Percentiles rank a stretch among this genome's conserved stretches.
Evolutionary conservation across 2,329 filamentous ascomycete genomes (phyloP).

Genomic region (Pochonia chlamydosporia): DNA sequence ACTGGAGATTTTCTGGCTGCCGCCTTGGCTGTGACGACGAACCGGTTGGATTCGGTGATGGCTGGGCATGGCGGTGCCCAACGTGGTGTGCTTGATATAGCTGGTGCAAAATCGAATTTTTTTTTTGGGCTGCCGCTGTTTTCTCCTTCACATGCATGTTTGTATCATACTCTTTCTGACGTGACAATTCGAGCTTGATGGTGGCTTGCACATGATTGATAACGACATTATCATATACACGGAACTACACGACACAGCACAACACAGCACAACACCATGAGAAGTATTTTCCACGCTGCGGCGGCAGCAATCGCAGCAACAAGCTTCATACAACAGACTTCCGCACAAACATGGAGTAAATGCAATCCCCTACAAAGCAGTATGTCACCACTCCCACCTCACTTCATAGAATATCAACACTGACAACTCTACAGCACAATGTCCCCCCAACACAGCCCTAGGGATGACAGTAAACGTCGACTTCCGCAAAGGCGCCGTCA

Average conservation of each 20-base stretch:
- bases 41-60: not conserved
- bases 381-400: slow-evolving; percentile 17
- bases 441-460: slow-evolving; percentile 72
- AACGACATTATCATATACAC: too few species aligned
- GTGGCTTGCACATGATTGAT: too few species aligned
- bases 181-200: too few species aligned
- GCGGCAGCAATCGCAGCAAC: slow-evolving; percentile 4
- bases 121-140: not conserved
- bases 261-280: slow-evolving; percentile 1
- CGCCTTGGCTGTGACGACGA: not conserved
- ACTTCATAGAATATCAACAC: not conserved
- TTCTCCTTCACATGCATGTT: not conserved
- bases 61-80: not conserved
- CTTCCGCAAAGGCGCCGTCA: slow-evolving; percentile 71
- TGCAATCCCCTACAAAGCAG: slow-evolving; percentile 33
- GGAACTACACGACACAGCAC: not conserved
- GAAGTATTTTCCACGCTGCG: not conserved
- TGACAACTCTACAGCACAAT: slow-evolving; percentile 49
- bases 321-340: slow-evolving; percentile 13
- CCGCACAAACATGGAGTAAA: slow-evolving; percentile 34
- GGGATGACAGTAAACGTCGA: slow-evolving; percentile 79
- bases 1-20: not conserved
- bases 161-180: too few species aligned
- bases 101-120: not conserved
- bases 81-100: not conserved